phyloP scores from a whole-genome alignment of 2,329 filamentous ascomycete genomes.

The Chrysoporthe deuterocubensis region DNA sequence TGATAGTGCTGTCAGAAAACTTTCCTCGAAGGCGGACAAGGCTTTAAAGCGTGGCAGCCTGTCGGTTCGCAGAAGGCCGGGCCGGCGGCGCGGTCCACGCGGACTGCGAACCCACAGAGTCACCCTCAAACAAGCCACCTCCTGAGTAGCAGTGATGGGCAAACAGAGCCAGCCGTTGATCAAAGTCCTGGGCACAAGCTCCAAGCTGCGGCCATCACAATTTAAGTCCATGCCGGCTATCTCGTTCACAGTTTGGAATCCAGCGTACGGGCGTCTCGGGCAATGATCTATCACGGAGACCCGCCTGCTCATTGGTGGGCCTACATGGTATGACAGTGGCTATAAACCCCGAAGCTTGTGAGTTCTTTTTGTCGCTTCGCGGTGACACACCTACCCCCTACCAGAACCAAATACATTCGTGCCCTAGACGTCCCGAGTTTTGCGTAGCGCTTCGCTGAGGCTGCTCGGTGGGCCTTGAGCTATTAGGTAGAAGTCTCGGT shows the following conservation, averaged over 20 bases:
- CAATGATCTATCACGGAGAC: constrained; percentile 14
- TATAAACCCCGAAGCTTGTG: constrained; percentile 21
- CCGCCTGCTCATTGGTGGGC: constrained; percentile 12
- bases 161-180: not conserved
- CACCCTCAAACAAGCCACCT: constrained; percentile 8
- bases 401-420: constrained; percentile 10
- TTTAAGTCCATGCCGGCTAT: not conserved
- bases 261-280: constrained; percentile 1
- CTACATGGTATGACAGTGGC: not conserved
- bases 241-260: not conserved
- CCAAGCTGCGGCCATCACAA: not conserved
- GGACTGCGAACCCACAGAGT: constrained; percentile 18
- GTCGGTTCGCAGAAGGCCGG: constrained; percentile 8
- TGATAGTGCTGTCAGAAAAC: not conserved
- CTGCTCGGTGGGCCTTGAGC: constrained; percentile 24
- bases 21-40: not conserved
- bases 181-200: not conserved
- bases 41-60: constrained; percentile 19
- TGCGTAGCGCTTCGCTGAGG: not conserved
- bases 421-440: constrained; percentile 6
- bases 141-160: not conserved
- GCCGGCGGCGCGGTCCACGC: constrained; percentile 11
- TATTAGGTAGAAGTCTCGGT: constrained; percentile 14
- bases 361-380: constrained; percentile 21
- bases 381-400: constrained; percentile 14